Conservation (phyloP, 495 filamentous ascomycete species). For the Aspergillus egyptiacus region DNA sequence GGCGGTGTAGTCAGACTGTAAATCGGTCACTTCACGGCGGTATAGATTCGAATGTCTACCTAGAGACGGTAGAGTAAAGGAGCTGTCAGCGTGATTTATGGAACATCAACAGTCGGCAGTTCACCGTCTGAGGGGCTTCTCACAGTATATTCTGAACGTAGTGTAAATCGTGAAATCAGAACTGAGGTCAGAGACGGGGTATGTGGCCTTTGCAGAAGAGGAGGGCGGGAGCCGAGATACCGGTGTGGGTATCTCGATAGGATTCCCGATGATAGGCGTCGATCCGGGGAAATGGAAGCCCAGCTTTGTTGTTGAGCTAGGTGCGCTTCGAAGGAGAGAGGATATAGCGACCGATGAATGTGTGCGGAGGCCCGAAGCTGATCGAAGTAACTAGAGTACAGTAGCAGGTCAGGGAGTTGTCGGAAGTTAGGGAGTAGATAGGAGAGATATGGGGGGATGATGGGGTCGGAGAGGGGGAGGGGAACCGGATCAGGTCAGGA, state of each 20-base stretch:
- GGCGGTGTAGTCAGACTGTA: slow-evolving; percentile 9
- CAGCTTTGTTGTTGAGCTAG: slow-evolving; percentile 18
- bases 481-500: slow-evolving; percentile 23
- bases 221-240: slow-evolving; percentile 7
- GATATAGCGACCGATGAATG: slow-evolving; percentile 1
- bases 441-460: slow-evolving; percentile 8
- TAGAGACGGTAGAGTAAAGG: slow-evolving; percentile 1
- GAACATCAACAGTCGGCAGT: not conserved
- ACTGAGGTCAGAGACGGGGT: not conserved
- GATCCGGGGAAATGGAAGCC: slow-evolving; percentile 18
- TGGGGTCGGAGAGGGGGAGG: slow-evolving; percentile 20
- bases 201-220: not conserved
- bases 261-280: slow-evolving; percentile 17
- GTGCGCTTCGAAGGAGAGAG: not conserved
- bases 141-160: not conserved
- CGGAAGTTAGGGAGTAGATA: slow-evolving; percentile 7
- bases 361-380: slow-evolving; percentile 1
- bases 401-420: not conserved
- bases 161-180: not conserved
- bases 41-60: too few species aligned
- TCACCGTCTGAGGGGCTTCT: not conserved
- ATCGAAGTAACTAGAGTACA: not conserved
- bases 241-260: slow-evolving; percentile 17
- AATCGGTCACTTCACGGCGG: too few species aligned
- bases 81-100: slow-evolving; percentile 20